Evolutionary conservation across 1,284 basidiomycete genomes (phyloP).

Genomic region (Lignosus rhinocerotis): DNA sequence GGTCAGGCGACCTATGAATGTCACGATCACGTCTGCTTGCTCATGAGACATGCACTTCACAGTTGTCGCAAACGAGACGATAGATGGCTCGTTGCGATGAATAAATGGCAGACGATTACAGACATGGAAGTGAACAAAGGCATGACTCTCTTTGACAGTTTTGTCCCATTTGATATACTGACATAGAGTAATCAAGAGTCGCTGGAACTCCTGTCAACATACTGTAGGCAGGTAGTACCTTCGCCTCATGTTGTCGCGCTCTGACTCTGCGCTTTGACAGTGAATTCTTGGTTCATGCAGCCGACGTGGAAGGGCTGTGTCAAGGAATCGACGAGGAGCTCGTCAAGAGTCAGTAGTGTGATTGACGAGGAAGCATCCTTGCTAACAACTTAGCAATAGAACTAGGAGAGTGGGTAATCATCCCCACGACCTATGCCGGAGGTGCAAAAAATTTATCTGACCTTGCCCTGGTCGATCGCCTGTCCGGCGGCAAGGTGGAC

Average conservation of each 20-base stretch:
- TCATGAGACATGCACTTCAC: neutral
- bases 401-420: constrained; percentile 88
- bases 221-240: constrained; percentile 64
- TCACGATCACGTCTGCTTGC: neutral
- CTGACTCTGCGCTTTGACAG: constrained; percentile 42
- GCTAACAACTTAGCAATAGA: constrained; percentile 44
- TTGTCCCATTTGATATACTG: neutral
- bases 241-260: neutral
- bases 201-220: constrained; percentile 66
- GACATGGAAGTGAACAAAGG: constrained; percentile 91
- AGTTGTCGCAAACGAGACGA: constrained; percentile 83
- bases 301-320: constrained; percentile 97
- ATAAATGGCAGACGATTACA: constrained; percentile 97
- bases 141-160: constrained; percentile 24
- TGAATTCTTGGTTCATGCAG: constrained; percentile 96
- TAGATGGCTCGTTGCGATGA: constrained; percentile 97
- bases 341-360: constrained; percentile 63
- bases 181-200: constrained; percentile 49
- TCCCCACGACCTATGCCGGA: constrained; percentile 96
- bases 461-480: constrained; percentile 77
- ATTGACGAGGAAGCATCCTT: neutral
- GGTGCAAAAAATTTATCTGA: constrained; percentile 90
- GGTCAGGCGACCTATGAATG: constrained; percentile 48
- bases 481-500: constrained; percentile 89
- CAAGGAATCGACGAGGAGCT: constrained; percentile 94